Evolutionary conservation across 768 basidiomycete species (phyloP).

Genomic region (Mycena metata): DNA sequence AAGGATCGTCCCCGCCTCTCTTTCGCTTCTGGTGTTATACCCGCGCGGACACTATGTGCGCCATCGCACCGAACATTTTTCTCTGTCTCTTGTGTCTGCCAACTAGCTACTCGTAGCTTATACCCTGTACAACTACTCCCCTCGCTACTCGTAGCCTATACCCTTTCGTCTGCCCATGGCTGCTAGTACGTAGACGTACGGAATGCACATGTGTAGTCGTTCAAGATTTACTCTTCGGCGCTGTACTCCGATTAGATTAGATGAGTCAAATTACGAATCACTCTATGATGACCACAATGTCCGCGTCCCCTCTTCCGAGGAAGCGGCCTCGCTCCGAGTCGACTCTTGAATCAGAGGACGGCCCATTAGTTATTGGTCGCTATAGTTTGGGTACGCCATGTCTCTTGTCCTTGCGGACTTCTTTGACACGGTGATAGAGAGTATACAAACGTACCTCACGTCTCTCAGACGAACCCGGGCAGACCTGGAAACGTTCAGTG

Average conservation of each 20-base stretch:
- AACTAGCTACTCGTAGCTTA: too few species aligned
- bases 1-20: too few species aligned
- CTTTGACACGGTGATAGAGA: conserved; percentile 7
- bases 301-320: conserved; percentile 23
- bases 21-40: too few species aligned
- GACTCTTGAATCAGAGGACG: conserved; percentile 16
- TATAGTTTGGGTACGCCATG: conserved; percentile 22
- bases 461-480: conserved; percentile 10
- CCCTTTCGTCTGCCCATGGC: conserved; percentile 71
- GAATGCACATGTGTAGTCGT: conserved; percentile 21
- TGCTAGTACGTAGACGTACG: conserved; percentile 43
- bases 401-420: neutral
- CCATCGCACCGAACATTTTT: too few species aligned
- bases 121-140: too few species aligned
- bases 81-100: too few species aligned
- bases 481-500: conserved; percentile 7
- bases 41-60: too few species aligned
- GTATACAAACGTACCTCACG: conserved; percentile 11
- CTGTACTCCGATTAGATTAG: conserved; percentile 7
- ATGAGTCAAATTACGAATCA: conserved; percentile 1
- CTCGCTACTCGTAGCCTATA: conserved; percentile 47
- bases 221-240: neutral
- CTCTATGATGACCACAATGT: conserved; percentile 1
- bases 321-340: conserved; percentile 36
- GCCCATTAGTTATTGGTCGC: conserved; percentile 6